Evolutionary conservation across 139 green algal genomes (phyloP).

Genomic region (Marvania coccoides): DNA sequence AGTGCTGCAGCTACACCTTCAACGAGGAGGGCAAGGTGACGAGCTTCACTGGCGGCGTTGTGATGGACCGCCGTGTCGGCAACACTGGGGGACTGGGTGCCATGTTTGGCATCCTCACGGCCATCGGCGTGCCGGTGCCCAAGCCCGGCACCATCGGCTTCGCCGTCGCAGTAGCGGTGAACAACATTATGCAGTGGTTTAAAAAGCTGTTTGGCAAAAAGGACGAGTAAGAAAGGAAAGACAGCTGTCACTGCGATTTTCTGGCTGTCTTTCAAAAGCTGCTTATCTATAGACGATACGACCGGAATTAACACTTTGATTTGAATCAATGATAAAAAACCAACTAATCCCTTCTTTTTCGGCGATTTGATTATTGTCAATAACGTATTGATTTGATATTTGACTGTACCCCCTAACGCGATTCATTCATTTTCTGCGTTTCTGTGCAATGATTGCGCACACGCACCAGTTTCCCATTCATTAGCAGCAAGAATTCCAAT

Average conservation of each 20-base stretch:
- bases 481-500: too few species aligned
- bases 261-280: too few species aligned
- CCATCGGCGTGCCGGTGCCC: constrained; percentile 39
- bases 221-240: not conserved
- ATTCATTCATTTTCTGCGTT: not conserved
- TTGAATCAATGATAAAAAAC: not conserved
- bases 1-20: constrained; percentile 48
- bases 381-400: not conserved
- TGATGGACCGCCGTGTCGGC: constrained; percentile 47
- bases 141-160: constrained; percentile 28
- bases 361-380: too few species aligned
- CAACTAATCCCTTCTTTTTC: not conserved
- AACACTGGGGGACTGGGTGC: constrained; percentile 61
- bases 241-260: too few species aligned
- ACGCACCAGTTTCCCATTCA: not conserved
- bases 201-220: constrained; percentile 9
- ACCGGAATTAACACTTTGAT: too few species aligned
- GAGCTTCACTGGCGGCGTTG: constrained; percentile 51
- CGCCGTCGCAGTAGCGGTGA: not conserved
- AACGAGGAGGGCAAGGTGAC: constrained; percentile 52
- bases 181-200: not conserved
- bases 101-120: constrained; percentile 59
- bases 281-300: too few species aligned
- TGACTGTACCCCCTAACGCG: not conserved
- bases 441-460: not conserved